Evolutionary conservation across 345 rosid genomes (phyloP), one percentile per base, ranked within the genome.

Genomic region (Heritiera fomes): DNA sequence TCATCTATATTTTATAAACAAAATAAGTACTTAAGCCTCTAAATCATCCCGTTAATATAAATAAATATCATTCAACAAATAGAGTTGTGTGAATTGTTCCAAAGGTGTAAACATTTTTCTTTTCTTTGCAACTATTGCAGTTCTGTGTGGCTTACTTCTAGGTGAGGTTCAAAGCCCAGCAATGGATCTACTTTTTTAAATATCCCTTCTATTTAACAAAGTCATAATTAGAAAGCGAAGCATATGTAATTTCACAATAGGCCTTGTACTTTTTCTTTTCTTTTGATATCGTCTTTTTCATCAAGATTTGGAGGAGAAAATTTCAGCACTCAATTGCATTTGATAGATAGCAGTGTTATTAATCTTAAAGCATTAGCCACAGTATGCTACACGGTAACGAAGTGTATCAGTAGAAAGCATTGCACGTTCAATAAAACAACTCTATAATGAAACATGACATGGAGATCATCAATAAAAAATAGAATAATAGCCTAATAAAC

Each of bases 81-180:
- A 23, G 28, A 23, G 28, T 23, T 23, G 28, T 23, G 28, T 23
- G 28, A 23, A 23, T 23, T 23, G 28, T 23, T 23, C 28, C 28
- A 23, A 23, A 23, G 28, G 28, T 23, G 28, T 23, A 23, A 23
- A 73, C 73, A 83, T 82, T 80, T 86, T 86, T 71, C 89, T 86
- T 83, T 86, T 92, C 89, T 88, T 95, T 10, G 64, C 73, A 56
- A 77, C 86, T 2, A 72, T 61, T 63, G 84, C 86, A 73, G 82
- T 84, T 78, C 93, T 93, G 13, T 81, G 89, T 59, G 90, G 85
- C 81, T 88, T 92, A 79, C 83, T 91, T 30, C 88, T 78, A 7
- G 95, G 95, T 49, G 93, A 89, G 69, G 98, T 94, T 98, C 98
- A 11, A 98, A 98, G 0, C 28, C 28, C 56, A 96, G 90, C 59